Conservation (phyloP, 176 grass and related monocot genomes). For the Cenchrus purpureus region DNA sequence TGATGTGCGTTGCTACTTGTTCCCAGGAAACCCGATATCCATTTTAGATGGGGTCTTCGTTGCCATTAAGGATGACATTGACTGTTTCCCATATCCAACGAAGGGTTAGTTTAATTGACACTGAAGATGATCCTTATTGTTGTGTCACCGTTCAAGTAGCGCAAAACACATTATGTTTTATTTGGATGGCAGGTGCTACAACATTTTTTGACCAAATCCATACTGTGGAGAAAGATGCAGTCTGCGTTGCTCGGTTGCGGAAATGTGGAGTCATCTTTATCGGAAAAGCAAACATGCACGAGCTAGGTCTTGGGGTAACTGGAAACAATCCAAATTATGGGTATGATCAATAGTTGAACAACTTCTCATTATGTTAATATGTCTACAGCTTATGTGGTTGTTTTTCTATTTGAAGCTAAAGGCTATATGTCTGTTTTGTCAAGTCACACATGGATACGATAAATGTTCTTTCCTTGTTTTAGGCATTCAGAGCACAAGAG, state of each 20-base stretch:
- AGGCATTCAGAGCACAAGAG: neutral
- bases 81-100: conserved; percentile 86
- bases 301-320: conserved; percentile 90
- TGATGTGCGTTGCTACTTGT: conserved; percentile 28
- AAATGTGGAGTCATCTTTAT: conserved; percentile 93
- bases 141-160: neutral
- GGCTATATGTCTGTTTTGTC: neutral
- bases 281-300: conserved; percentile 99
- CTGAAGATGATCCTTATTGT: conserved; percentile 22
- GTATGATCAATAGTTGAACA: conserved; percentile 47
- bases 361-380: neutral
- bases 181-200: conserved; percentile 66
- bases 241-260: conserved; percentile 75
- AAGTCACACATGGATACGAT: neutral
- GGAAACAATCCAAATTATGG: conserved; percentile 99
- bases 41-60: conserved; percentile 89
- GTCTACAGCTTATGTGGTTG: neutral
- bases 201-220: conserved; percentile 78
- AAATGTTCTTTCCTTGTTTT: neutral
- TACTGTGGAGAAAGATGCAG: conserved; percentile 67
- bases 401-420: neutral
- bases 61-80: conserved; percentile 96
- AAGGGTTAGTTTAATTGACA: conserved; percentile 57
- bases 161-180: conserved; percentile 6
- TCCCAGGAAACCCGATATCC: conserved; percentile 72